Base-by-base conservation (phyloP, 495 filamentous ascomycete genomes). In the Xylona heveae region DNA sequence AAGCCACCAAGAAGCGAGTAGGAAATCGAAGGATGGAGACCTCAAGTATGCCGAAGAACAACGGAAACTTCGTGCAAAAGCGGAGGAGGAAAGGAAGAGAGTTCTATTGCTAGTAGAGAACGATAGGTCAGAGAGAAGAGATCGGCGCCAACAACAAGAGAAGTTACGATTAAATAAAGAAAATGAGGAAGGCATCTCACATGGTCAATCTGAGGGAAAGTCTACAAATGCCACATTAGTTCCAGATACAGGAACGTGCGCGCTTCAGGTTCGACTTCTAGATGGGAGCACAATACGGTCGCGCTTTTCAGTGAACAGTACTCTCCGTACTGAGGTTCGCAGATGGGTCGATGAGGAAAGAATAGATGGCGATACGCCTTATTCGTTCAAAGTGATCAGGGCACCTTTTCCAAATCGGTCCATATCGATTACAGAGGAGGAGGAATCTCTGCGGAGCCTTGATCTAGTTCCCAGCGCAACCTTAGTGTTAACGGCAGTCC, bases 331-430 rank as follows among this genome's bases (percentile, higher is more conserved):
- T 4, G 66, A 78, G 24, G 77, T 95, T 2, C 64, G 85, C 3
- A 41, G 59, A 3, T 94, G 80, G 79, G 58, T 95, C 7, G 78
- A 88, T 33, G 38, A 49, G 21, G 47, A 61, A 23, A 46, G 57
- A 43, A 47, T 32, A 17, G 53, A 58, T 23, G 55, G 65, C 51
- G 51, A 57, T 27, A 38, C 47, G 19, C 74, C 77, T 2, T 95
- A 82, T 48, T 75, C 66, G 19, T 81, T 95, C 52, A 82, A 83
- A 43, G 69, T 85, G 21, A 71, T 94, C 19, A 57, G 88, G 1
- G 70, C 78, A 0, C 88, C 85, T 1, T 52, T 66, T 8, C 81
- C 80, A 2, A 88, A 72, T 44, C 68, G 63, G 31, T 66, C 64
- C 5, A 64, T 95, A 31, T 66, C 70, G 24, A 59, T 73, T 5